Evolutionary conservation across 2,329 filamentous ascomycete genomes (phyloP).

Genomic region (Aspergillus proliferans): DNA sequence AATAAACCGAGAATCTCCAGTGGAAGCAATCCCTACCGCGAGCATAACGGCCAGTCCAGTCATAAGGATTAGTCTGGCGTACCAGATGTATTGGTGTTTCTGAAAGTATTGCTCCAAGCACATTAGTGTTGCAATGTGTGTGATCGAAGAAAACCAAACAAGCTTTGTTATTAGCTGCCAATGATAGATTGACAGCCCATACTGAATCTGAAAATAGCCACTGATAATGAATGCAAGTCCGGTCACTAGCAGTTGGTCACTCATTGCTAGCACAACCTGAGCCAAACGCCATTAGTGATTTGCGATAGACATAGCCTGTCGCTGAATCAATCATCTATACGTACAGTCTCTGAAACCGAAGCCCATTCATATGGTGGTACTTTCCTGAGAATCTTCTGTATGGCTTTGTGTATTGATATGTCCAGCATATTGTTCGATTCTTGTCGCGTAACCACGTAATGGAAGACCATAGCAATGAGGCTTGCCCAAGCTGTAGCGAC

Average conservation of each 20-base stretch:
- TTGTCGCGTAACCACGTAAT: neutral
- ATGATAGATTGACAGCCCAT: neutral
- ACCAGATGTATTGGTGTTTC: neutral
- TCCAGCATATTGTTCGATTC: neutral
- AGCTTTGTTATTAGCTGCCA: neutral
- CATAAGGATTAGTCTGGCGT: neutral
- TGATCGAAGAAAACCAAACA: neutral
- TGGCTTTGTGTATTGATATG: neutral
- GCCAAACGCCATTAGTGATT: neutral
- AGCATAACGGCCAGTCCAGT: neutral
- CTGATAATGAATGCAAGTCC: conserved; percentile 1
- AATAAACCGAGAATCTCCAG: neutral
- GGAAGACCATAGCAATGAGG: neutral
- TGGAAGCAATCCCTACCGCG: neutral
- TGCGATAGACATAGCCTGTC: too few species aligned
- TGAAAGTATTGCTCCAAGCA: neutral
- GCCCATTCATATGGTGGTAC: neutral
- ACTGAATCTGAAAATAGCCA: neutral
- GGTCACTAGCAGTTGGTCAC: neutral
- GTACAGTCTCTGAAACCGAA: neutral
- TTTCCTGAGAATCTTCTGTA: neutral
- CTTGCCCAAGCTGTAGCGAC: neutral
- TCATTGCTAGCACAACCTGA: neutral
- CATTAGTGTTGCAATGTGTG: neutral
- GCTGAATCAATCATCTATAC: too few species aligned